Evolutionary conservation across 2,329 filamentous ascomycete genomes (phyloP).

Genomic region (Didymella glomerata): DNA sequence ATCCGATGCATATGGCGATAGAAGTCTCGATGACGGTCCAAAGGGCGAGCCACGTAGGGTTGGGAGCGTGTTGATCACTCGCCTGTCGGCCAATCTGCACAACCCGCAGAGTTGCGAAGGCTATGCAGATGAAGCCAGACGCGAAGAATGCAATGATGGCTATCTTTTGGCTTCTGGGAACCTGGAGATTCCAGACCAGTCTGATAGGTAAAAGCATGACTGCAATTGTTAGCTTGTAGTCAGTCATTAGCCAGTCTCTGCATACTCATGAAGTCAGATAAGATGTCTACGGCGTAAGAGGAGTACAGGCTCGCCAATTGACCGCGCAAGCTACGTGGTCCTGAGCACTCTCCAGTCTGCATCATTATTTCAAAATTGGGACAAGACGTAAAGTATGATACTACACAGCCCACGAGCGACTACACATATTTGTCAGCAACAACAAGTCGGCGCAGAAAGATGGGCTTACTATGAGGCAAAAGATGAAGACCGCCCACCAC

Average conservation of each 20-base stretch:
- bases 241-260: not conserved
- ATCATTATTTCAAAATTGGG: not conserved
- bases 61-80: not conserved
- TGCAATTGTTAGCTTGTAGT: not conserved
- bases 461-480: not conserved
- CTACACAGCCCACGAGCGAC: not conserved
- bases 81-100: not conserved
- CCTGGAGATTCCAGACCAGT: not conserved
- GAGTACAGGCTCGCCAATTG: not conserved
- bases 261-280: not conserved
- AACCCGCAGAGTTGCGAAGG: not conserved
- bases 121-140: not conserved
- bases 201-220: not conserved
- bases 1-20: not conserved
- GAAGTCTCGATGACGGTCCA: not conserved
- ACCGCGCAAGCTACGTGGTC: not conserved
- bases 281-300: not conserved
- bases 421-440: not conserved
- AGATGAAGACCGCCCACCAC: conserved; percentile 6
- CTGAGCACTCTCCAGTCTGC: not conserved
- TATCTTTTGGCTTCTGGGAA: not conserved
- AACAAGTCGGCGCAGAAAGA: not conserved
- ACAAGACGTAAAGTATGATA: not conserved
- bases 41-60: not conserved
- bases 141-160: not conserved